Conservation (phyloP, 106 monocot species). For the Iris macrosiphon region DNA sequence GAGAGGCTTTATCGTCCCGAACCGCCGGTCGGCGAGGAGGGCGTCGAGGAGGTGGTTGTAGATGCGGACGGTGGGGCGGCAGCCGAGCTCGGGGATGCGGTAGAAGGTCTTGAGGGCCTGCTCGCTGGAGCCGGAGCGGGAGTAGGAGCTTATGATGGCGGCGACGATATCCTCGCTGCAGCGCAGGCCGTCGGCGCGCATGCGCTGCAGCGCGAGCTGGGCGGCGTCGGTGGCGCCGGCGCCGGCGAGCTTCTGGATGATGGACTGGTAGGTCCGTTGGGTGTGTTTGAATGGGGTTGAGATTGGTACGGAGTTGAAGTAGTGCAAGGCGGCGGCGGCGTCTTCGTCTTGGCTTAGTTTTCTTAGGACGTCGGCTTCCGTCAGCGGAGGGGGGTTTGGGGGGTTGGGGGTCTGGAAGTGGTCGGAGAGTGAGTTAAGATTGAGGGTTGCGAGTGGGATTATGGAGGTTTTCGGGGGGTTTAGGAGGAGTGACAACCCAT, state of each 20-base stretch:
- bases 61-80: constrained; percentile 47
- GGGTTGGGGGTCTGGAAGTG: background rate
- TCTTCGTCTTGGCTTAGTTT: constrained; percentile 16
- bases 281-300: constrained; percentile 45
- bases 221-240: constrained; percentile 38
- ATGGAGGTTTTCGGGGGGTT: constrained; percentile 17
- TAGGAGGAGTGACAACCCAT: constrained; percentile 27
- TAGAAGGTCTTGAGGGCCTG: constrained; percentile 83
- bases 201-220: constrained; percentile 65
- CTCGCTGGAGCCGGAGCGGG: constrained; percentile 25
- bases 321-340: constrained; percentile 26
- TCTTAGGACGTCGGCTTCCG: constrained; percentile 38
- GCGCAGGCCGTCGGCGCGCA: constrained; percentile 49
- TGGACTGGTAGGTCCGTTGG: constrained; percentile 27
- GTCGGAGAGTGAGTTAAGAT: constrained; percentile 16
- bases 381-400: constrained; percentile 4
- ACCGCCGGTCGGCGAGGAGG: constrained; percentile 46
- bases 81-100: constrained; percentile 60
- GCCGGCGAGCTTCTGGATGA: constrained; percentile 45
- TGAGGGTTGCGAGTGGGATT: constrained; percentile 14
- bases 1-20: constrained; percentile 40
- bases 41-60: constrained; percentile 83
- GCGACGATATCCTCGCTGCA: constrained; percentile 55
- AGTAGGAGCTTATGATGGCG: constrained; percentile 43
- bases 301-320: constrained; percentile 34